Evolutionary conservation across 192 early-diverging fungal species (phyloP).

Genomic region (Thamnidium elegans): DNA sequence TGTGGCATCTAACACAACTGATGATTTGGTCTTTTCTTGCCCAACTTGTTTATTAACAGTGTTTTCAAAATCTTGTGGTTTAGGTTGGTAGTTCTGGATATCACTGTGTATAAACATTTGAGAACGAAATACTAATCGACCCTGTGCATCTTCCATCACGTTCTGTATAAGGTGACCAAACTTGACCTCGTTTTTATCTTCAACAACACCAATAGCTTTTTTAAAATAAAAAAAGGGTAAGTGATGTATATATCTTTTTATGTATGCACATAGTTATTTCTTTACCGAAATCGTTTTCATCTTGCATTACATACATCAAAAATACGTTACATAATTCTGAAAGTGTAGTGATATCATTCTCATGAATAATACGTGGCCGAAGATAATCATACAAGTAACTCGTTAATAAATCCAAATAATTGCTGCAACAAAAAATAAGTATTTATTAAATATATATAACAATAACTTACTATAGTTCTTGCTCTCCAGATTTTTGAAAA

Average conservation of each 20-base stretch:
- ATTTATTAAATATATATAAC: not conserved
- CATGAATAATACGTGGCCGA: constrained; percentile 86
- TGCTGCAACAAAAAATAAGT: constrained; percentile 35
- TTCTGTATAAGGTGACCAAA: constrained; percentile 73
- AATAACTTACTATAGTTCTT: constrained; percentile 65
- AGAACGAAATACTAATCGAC: constrained; percentile 83
- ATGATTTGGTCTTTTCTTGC: constrained; percentile 3
- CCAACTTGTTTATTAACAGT: constrained; percentile 14
- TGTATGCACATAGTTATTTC: not conserved
- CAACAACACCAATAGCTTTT: constrained; percentile 39
- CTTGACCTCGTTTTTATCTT: constrained; percentile 40
- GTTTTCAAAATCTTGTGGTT: constrained; percentile 64
- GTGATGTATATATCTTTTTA: no score
- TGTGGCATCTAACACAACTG: constrained; percentile 27
- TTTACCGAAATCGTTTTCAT: constrained; percentile 26
- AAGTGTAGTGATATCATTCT: constrained; percentile 74
- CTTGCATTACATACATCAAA: constrained; percentile 52
- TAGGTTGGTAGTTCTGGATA: constrained; percentile 72
- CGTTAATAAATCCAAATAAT: constrained; percentile 72
- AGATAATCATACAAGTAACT: constrained; percentile 80
- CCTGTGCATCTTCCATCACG: constrained; percentile 88
- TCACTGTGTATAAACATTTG: constrained; percentile 75
- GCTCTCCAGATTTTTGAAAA: constrained; percentile 67
- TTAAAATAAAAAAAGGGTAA: not conserved
- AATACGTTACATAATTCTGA: constrained; percentile 80